phyloP scores from a whole-genome alignment of 2,329 filamentous ascomycete species.

The Beauveria bassiana region DNA sequence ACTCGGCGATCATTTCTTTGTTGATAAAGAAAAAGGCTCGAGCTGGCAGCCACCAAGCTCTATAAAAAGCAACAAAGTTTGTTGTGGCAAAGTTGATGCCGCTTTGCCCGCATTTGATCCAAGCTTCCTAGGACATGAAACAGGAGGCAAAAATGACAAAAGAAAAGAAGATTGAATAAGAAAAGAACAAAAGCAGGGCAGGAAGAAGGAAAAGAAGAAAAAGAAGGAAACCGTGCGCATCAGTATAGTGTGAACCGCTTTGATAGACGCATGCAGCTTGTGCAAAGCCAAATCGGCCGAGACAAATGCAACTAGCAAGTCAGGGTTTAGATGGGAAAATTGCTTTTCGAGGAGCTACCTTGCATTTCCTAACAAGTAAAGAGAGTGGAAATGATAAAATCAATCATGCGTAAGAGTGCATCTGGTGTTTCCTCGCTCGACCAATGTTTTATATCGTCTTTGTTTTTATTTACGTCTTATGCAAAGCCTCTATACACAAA shows the following conservation, averaged over 20 bases:
- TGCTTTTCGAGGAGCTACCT: too few species aligned
- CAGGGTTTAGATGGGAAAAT: too few species aligned
- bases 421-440: too few species aligned
- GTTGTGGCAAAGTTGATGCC: too few species aligned
- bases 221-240: background rate
- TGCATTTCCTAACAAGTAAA: background rate
- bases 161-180: background rate
- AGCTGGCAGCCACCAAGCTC: background rate
- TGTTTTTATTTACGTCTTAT: background rate
- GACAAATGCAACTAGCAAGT: too few species aligned
- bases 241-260: too few species aligned
- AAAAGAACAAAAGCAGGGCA: background rate
- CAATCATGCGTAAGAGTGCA: background rate
- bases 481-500: background rate
- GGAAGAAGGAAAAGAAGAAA: too few species aligned
- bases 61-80: background rate
- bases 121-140: background rate
- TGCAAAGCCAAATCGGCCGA: too few species aligned
- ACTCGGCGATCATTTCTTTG: background rate
- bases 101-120: slow-evolving; percentile 1
- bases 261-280: too few species aligned
- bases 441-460: too few species aligned
- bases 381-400: background rate
- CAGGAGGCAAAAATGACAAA: background rate
- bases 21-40: background rate